Evolutionary conservation across 1,284 basidiomycete genomes (phyloP), one percentile per base, ranked within the genome.

Genomic region (Moesziomyces antarcticus): DNA sequence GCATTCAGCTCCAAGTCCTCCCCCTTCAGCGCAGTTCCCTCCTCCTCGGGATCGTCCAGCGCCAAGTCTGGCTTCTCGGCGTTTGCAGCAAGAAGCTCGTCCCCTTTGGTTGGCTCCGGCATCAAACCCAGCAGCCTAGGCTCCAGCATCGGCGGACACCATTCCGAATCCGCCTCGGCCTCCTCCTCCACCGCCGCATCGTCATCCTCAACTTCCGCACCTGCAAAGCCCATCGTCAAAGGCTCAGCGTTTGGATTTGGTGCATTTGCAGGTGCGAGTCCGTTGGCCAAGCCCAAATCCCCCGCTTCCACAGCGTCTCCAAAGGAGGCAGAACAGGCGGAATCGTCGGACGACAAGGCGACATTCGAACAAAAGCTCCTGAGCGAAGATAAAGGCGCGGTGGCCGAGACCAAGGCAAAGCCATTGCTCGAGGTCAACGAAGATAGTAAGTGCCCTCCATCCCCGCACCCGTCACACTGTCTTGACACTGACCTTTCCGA

Each of bases 1-100:
- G 56, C 69, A 14, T 75, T 75, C 62, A 75, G 73, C 66, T 73
- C 73, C 45, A 73, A 68, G n/a, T 59, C 70, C 1, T 73, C 70
- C 13, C 70, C 70, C 11, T 73, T 73, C 58, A 70, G 69, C 47
- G 55, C 73, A 13, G 64, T 73, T 0, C 69, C 69, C 5, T 62
- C 73, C 14, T 68, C 73, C 1, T 74, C 72, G 8, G 71, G 71
- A 16, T 69, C 71, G 5, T 65, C 61, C 47, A 30, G 50, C 6
- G 46, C 41, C 56, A 62, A 58, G 37, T 33, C 33, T 13, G 58
- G 58, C 16, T 62, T 64, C 25, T 48, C 64, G 14, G 52, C 61
- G 11, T 72, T 62, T 46, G 55, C 65, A 13, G 59, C 68, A 13
- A 60, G 48, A 9, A 62, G 52, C 56, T 57, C 62, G 5, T 59